Percentiles rank a stretch among this genome's conserved stretches.
Conservation (phyloP, 225 moss, liverwort and hornwort species). For the Pseudoscleropodium purum region DNA sequence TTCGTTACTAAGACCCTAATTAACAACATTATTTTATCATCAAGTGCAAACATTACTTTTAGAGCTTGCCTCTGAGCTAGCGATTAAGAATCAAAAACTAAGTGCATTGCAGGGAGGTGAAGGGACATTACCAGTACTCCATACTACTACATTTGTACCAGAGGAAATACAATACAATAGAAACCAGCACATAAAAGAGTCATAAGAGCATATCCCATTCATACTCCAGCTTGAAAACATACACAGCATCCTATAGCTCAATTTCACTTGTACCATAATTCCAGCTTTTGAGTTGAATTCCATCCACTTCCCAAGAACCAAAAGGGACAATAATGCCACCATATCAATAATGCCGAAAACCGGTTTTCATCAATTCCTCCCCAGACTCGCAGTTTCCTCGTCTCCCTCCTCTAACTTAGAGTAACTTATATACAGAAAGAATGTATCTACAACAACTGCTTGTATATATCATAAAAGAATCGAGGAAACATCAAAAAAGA, state of each 20-base stretch:
- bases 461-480: not conserved
- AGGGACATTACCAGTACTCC: not conserved
- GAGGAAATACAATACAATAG: too few species aligned
- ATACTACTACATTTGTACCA: not conserved
- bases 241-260: not conserved
- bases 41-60: too few species aligned
- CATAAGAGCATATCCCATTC: not conserved
- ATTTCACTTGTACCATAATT: not conserved
- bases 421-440: conserved; percentile 12
- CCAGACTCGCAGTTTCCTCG: not conserved
- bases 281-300: not conserved
- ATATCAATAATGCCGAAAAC: not conserved
- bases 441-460: conserved; percentile 13
- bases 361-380: not conserved
- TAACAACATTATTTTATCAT: too few species aligned
- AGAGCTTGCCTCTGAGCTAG: not conserved
- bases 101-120: not conserved
- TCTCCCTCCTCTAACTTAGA: not conserved
- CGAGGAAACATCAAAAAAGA: not conserved
- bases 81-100: not conserved
- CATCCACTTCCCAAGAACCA: not conserved
- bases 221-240: not conserved
- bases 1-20: too few species aligned
- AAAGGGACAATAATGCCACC: not conserved
- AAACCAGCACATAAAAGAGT: not conserved